Conservation (phyloP, 2,329 filamentous ascomycete species). For the Golovinomyces cichoracearum region DNA sequence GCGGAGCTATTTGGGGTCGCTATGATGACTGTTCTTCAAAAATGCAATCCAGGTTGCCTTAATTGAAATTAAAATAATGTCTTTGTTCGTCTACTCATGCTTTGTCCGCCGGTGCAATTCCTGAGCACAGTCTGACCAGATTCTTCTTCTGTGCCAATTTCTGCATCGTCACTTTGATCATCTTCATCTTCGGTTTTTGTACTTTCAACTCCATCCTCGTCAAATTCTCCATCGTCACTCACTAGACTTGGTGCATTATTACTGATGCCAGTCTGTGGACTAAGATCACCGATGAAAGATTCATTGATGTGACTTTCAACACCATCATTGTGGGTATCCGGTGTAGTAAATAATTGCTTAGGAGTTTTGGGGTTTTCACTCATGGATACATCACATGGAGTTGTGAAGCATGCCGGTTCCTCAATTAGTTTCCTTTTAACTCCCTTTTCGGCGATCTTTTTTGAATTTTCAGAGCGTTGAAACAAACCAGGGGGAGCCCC, state of each 20-base stretch:
- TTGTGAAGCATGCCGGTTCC: constrained; percentile 11
- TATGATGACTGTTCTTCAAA: too few relatives aligned
- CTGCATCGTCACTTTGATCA: constrained; percentile 34
- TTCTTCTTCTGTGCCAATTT: constrained; percentile 33
- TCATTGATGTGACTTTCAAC: constrained; percentile 18
- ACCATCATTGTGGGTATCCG: constrained; percentile 1
- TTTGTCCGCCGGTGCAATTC: constrained; percentile 8
- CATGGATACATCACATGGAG: neutral
- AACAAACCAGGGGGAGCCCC: constrained; percentile 25
- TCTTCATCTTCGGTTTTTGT: constrained; percentile 23
- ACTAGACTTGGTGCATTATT: constrained; percentile 58
- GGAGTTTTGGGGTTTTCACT: neutral
- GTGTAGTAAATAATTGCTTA: neutral
- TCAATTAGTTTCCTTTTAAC: constrained; percentile 16
- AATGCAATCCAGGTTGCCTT: too few relatives aligned
- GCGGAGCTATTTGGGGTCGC: too few relatives aligned
- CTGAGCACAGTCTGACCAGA: constrained; percentile 9
- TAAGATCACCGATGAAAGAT: constrained; percentile 32
- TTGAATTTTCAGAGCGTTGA: constrained; percentile 31
- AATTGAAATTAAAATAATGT: too few relatives aligned
- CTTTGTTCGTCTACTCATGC: constrained; percentile 7
- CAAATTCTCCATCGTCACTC: constrained; percentile 57
- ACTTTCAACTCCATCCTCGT: constrained; percentile 33
- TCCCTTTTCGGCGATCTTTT: constrained; percentile 11
- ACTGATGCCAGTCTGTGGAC: constrained; percentile 41